Base-by-base conservation (phyloP, 179 eudicot species). In the Actinidia chinensis region DNA sequence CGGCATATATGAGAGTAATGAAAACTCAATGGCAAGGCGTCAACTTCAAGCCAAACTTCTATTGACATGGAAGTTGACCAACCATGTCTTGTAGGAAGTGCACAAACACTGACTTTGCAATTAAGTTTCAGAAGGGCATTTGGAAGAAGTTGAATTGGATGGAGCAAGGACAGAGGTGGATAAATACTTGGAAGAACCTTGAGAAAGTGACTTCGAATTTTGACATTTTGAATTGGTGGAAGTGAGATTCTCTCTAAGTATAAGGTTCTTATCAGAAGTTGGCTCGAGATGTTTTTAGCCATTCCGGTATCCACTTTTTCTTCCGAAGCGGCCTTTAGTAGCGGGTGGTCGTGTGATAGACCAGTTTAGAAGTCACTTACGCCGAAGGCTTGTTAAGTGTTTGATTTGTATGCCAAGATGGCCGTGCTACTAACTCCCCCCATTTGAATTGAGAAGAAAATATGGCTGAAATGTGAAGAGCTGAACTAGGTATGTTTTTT, bases 221-320 rank as follows among this genome's bases (percentile, higher is more conserved):
- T 68, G 17, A 68, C 8, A n/a, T 68, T n/a, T 68, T 68, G 54
- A 8, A 20, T 8, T 44, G 73, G 73, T 68, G 73, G 73, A 68
- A 68, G 36, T 2, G 7, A 33, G 46, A 46, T 68, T 43, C 28
- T 44, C n/a, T 68, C 17, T 1, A 68, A 42, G 33, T 44, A 8
- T 11, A 18, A 10, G 44, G 17, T 68, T 15, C 25, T 68, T 5
- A n/a, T 58, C 73, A n/a, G 48, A 69, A 69, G 56, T 69, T n/a
- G n/a, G 73, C 73, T n/a, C 12, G 54, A 6, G 55, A 47, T 69
- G 28, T n/a, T 47, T 20, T 2, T 59, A 59, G 64, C 33, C 13
- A 59, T 59, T 22, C 33, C 2, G 0, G 33, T 59, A 7, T 59
- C 60, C 6, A 18, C 7, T 3, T 0, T 59, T 46, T 33, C 73